These are phyloP conservation scores for Lactifluus piperatus DNA, from an alignment of 768 basidiomycete genomes.

Conservation along the genomic window DNA sequence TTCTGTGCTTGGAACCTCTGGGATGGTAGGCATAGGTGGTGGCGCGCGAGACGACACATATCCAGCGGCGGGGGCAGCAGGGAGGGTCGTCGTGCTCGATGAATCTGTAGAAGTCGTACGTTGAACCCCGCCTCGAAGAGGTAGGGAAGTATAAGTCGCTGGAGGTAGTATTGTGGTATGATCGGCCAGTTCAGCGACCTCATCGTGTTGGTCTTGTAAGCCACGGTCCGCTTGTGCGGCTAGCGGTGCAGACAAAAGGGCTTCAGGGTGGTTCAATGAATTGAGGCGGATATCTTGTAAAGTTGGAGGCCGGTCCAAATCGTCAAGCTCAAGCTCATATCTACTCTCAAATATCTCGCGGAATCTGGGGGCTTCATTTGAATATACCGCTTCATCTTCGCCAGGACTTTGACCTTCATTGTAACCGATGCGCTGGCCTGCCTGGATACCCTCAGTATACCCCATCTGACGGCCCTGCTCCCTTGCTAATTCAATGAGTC, in stretches of 20 bases:
- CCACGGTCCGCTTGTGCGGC: conserved; percentile 1
- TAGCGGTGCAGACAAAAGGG: not conserved
- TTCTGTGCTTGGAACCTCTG: conserved; percentile 18
- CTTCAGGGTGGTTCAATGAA: not conserved
- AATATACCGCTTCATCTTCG: not conserved
- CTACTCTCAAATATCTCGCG: conserved; percentile 6
- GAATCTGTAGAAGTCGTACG: conserved; percentile 3
- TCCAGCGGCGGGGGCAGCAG: conserved; percentile 1
- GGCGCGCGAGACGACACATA: conserved; percentile 3
- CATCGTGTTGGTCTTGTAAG: not conserved
- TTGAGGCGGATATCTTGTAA: not conserved
- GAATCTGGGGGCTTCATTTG: conserved; percentile 2
- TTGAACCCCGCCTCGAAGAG: not conserved
- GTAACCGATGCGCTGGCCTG: conserved; percentile 18
- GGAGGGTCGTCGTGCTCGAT: conserved; percentile 17
- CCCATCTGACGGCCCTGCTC: conserved; percentile 37
- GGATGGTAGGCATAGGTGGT: conserved; percentile 16
- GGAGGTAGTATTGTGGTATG: not conserved
- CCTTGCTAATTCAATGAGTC: conserved; percentile 32
- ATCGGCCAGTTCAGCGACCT: not conserved
- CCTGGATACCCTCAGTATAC: conserved; percentile 33
- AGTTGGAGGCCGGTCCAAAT: conserved; percentile 6
- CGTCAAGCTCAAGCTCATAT: conserved; percentile 8
- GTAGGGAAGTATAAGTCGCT: not conserved
- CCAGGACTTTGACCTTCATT: conserved; percentile 4